Conservation (phyloP, 352 stramenopile genomes). For the Globisporangium solare region DNA sequence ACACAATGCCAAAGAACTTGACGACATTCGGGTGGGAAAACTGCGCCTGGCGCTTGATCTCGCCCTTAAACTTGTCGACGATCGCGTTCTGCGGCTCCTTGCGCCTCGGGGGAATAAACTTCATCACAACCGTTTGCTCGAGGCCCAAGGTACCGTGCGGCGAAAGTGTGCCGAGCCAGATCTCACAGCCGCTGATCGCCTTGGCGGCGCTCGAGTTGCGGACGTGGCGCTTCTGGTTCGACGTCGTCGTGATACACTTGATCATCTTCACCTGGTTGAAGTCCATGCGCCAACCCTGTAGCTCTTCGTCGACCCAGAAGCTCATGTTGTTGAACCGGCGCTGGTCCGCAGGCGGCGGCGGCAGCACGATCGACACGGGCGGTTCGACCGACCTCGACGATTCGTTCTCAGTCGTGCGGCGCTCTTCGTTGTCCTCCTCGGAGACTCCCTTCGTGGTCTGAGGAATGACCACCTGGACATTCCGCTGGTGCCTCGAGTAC, state of each 20-base stretch:
- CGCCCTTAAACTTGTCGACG: conserved; percentile 54
- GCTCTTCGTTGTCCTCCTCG: conserved; percentile 7
- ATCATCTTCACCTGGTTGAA: conserved; percentile 58
- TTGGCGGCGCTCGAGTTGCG: conserved; percentile 27
- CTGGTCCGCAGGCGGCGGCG: not conserved
- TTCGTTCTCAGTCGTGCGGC: conserved; percentile 4
- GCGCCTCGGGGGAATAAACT: conserved; percentile 42
- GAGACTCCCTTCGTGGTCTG: no score
- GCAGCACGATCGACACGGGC: not conserved
- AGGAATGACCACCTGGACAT: no score
- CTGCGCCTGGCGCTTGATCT: conserved; percentile 53
- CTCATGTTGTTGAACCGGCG: conserved; percentile 25
- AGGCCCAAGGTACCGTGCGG: conserved; percentile 23
- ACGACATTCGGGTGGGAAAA: conserved; percentile 74
- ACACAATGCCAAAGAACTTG: conserved; percentile 71
- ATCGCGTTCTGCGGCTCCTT: conserved; percentile 15
- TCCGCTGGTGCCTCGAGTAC: no score
- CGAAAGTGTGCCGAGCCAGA: conserved; percentile 42
- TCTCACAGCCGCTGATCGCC: conserved; percentile 34
- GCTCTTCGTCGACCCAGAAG: conserved; percentile 69
- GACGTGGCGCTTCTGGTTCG: conserved; percentile 41
- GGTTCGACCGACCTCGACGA: not conserved
- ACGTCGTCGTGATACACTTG: conserved; percentile 44
- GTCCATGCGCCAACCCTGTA: conserved; percentile 60
- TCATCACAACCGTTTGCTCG: conserved; percentile 43